phyloP scores from a whole-genome alignment of 2,329 filamentous ascomycete species.

The Botrytis fabae region DNA sequence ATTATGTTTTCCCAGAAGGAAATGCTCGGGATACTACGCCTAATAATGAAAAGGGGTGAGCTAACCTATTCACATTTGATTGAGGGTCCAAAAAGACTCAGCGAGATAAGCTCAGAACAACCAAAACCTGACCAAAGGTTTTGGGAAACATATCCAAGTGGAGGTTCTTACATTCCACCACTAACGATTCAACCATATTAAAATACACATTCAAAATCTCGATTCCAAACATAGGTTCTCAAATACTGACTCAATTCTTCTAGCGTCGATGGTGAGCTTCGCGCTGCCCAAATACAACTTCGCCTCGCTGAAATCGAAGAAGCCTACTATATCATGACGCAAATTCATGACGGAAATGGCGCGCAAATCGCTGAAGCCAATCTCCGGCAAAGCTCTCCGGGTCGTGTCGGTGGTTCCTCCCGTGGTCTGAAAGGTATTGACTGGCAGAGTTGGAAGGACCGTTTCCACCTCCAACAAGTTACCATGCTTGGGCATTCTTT shows the following conservation, averaged over 20 bases:
- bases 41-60: constrained; percentile 53
- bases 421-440: constrained; percentile 55
- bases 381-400: constrained; percentile 50
- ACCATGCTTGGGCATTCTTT: constrained; percentile 68
- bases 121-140: background rate
- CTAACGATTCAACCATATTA: background rate
- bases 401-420: constrained; percentile 59
- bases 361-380: constrained; percentile 53
- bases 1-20: constrained; percentile 64
- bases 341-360: constrained; percentile 56
- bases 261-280: constrained; percentile 56
- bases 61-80: background rate
- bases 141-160: background rate
- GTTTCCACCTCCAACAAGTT: constrained; percentile 57
- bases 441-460: constrained; percentile 58
- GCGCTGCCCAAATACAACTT: constrained; percentile 62
- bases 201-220: background rate
- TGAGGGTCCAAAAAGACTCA: too few relatives aligned
- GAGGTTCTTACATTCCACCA: background rate
- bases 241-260: background rate
- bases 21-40: constrained; percentile 53
- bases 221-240: background rate
- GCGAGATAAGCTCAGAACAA: background rate
- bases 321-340: constrained; percentile 56
- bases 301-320: constrained; percentile 65